Evolutionary conservation across 495 filamentous ascomycete species (phyloP).

Genomic region (Penicillium cataractarum): DNA sequence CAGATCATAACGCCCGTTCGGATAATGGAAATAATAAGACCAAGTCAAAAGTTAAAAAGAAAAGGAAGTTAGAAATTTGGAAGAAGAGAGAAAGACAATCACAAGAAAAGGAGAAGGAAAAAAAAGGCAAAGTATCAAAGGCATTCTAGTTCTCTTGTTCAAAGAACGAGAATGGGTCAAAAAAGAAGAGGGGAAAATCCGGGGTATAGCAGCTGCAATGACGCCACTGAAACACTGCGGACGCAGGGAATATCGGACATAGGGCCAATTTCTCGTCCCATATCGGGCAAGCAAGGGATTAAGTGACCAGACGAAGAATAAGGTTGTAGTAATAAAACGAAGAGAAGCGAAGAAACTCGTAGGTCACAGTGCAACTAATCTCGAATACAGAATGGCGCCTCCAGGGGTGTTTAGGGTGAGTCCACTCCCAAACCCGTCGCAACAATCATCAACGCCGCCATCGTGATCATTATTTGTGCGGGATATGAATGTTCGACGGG

Average conservation of each 20-base stretch:
- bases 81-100: slow-evolving; percentile 6
- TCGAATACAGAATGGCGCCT: slow-evolving; percentile 37
- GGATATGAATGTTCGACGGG: slow-evolving; percentile 6
- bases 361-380: slow-evolving; percentile 41
- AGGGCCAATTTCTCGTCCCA: slow-evolving; percentile 8
- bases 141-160: neutral
- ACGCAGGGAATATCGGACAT: neutral
- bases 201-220: neutral
- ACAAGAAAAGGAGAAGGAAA: slow-evolving; percentile 2
- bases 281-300: slow-evolving; percentile 27
- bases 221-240: slow-evolving; percentile 1
- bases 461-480: slow-evolving; percentile 6
- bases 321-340: slow-evolving; percentile 38
- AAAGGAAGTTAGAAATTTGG: neutral
- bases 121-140: slow-evolving; percentile 2
- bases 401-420: slow-evolving; percentile 7
- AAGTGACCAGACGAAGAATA: slow-evolving; percentile 42
- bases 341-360: slow-evolving; percentile 37
- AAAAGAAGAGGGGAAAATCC: neutral
- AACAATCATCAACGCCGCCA: neutral
- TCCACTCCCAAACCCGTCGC: neutral
- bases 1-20: slow-evolving; percentile 5
- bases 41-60: neutral
- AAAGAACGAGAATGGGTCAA: slow-evolving; percentile 2
- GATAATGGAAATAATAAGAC: neutral